phyloP scores from a whole-genome alignment of 1,284 basidiomycete genomes.

The Microbotryum intermedium region DNA sequence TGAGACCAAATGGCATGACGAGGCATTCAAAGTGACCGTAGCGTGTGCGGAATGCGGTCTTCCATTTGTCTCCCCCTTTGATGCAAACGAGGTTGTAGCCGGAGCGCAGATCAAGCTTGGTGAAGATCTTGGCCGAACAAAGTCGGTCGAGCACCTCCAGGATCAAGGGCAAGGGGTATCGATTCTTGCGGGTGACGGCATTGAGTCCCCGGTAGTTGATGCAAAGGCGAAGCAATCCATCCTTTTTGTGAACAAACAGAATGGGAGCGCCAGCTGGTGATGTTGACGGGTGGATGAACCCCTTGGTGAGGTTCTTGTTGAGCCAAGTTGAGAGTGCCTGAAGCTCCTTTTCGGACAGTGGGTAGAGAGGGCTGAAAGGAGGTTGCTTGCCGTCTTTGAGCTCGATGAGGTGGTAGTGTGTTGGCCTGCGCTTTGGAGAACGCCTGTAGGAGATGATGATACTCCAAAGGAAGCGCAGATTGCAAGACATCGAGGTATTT shows the following conservation, averaged over 20 bases:
- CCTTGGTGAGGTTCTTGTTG: constrained; percentile 6
- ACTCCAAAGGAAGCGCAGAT: no score
- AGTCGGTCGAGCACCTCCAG: constrained; percentile 40
- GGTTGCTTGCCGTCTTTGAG: constrained; percentile 9
- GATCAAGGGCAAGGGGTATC: constrained; percentile 40
- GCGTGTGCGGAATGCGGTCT: constrained; percentile 40
- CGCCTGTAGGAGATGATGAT: constrained; percentile 14
- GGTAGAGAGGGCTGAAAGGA: constrained; percentile 20
- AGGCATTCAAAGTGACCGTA: constrained; percentile 42
- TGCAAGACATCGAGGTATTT: no score
- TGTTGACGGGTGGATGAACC: constrained; percentile 8
- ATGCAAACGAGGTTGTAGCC: constrained; percentile 38
- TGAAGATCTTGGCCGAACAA: constrained; percentile 36
- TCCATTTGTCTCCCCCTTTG: constrained; percentile 35
- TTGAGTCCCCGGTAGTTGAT: constrained; percentile 47
- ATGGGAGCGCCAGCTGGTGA: constrained; percentile 39
- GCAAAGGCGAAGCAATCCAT: constrained; percentile 41
- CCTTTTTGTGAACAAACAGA: constrained; percentile 48
- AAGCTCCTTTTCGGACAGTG: constrained; percentile 11
- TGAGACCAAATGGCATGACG: constrained; percentile 44
- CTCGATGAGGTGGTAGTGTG: constrained; percentile 22
- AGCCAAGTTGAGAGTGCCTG: constrained; percentile 5
- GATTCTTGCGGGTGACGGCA: constrained; percentile 40
- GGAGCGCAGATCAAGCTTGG: constrained; percentile 35
- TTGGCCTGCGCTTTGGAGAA: constrained; percentile 17